Evolutionary conservation across 805 yeast species (phyloP).

Genomic region (Ogataea nakhonphanomensis): DNA sequence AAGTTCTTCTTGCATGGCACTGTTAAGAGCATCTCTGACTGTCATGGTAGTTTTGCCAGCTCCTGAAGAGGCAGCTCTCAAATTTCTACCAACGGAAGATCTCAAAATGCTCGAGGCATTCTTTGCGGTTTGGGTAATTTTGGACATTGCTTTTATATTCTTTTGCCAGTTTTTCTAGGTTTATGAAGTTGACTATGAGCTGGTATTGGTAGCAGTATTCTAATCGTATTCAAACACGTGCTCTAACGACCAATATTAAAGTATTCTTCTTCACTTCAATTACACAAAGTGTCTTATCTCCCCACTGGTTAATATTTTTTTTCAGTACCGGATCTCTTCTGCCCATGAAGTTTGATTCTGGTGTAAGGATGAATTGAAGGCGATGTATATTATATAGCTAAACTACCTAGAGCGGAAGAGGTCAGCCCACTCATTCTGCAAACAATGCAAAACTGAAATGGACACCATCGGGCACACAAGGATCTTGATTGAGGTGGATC

Average conservation of each 20-base stretch:
- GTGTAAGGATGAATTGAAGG: constrained; percentile 5
- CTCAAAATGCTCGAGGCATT: constrained; percentile 19
- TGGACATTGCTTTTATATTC: constrained; percentile 5
- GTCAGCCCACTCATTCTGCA: constrained; percentile 14
- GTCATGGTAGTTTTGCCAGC: constrained; percentile 65
- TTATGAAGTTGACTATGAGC: background rate
- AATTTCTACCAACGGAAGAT: constrained; percentile 24
- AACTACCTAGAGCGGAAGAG: constrained; percentile 8
- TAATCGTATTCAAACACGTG: constrained; percentile 1
- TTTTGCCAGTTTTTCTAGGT: background rate
- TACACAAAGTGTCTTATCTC: constrained; percentile 9
- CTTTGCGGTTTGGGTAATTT: constrained; percentile 13
- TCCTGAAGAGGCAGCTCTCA: constrained; percentile 44
- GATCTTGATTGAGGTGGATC: constrained; percentile 6
- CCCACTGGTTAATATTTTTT: constrained; percentile 7
- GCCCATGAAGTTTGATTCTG: constrained; percentile 3
- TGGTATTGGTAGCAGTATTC: background rate
- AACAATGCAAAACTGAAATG: constrained; percentile 14
- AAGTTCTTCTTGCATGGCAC: constrained; percentile 95
- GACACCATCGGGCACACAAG: constrained; percentile 16
- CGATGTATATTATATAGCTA: background rate
- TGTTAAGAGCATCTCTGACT: constrained; percentile 94
- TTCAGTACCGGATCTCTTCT: constrained; percentile 10
- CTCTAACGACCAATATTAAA: background rate
- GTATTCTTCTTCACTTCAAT: background rate